Base-by-base conservation (phyloP, 495 filamentous ascomycete species). In the Aspergillus affinis region DNA sequence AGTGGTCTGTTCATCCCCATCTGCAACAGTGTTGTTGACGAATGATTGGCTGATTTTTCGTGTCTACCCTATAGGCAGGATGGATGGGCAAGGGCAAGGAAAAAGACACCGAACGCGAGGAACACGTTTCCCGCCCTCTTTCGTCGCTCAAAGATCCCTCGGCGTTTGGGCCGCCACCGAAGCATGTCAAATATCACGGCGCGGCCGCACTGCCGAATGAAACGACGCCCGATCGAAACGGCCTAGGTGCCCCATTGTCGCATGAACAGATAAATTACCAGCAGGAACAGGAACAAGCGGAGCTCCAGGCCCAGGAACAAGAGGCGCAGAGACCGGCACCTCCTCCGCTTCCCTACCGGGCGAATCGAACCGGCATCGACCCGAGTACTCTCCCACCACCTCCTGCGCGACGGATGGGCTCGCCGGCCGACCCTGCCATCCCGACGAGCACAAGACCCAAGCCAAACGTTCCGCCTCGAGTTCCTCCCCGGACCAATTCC, bases 121-220 rank as follows among this genome's bases (percentile, higher is more conserved):
- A 81, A 4, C 81, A 88, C 66, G 75, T 83, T 62, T 84, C 91
- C 18, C 76, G 79, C 6, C 93, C 94, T 2, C 71, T 96, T n/a
- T 82, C 86, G 4, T 80, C 88, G 2, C 79, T 98, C 19, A 87
- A 88, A 66, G 94, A 98, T 71, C 93, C 94, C 2, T 70, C 84
- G 0, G 82, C 87, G 13, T 97, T 98, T 71, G 91, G 84, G 3
- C 91, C 93, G 36, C 93, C 93, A 20, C 93, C 93, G 4, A 96
- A 88, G 62, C 81, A 84, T 61, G 70, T 81, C 65, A 81, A 80
- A 47, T 84, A 80, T 61, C 76, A 86, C 67, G 79, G 82, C 17
- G 73, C 73, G 2, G 73, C 74, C 6, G 79, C 82, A 10, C 64
- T 78, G 6, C 73, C 81, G 21, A 79, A 80, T 54, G 68, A 77